Conservation (phyloP, 495 filamentous ascomycete genomes). For the Xylaria scruposa region DNA sequence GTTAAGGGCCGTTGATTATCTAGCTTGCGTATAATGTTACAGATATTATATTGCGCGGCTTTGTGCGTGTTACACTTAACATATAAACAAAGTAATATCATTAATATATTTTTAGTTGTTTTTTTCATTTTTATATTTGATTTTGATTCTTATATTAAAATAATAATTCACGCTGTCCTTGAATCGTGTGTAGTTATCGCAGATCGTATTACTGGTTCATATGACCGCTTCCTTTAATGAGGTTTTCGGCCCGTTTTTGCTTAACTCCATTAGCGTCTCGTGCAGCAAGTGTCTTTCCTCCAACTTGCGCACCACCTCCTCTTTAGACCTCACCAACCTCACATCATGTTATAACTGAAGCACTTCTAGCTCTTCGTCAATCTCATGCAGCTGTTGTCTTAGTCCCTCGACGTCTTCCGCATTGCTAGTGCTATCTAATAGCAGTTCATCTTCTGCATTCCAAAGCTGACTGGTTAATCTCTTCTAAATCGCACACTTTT, state of each 20-base stretch:
- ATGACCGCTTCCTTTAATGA: constrained; percentile 14
- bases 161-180: constrained; percentile 12
- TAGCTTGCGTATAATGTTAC: too few species aligned
- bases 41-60: too few species aligned
- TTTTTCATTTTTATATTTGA: too few species aligned
- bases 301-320: neutral
- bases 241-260: neutral
- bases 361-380: neutral
- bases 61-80: too few species aligned
- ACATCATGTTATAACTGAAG: neutral
- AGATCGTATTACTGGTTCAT: constrained; percentile 16
- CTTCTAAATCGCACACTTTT: neutral
- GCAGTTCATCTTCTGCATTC: constrained; percentile 9
- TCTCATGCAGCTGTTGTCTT: neutral
- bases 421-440: neutral
- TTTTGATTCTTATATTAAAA: constrained; percentile 6
- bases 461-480: neutral
- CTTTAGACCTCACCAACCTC: neutral
- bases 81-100: too few species aligned
- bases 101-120: too few species aligned
- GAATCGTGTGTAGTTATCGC: constrained; percentile 11
- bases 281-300: neutral
- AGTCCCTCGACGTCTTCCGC: neutral
- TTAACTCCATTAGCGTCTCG: constrained; percentile 10
- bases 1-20: too few species aligned